Evolutionary conservation across 176 grass and related monocot species (phyloP), one percentile per base, ranked within the genome.

Genomic region (Pontederia paniculata): DNA sequence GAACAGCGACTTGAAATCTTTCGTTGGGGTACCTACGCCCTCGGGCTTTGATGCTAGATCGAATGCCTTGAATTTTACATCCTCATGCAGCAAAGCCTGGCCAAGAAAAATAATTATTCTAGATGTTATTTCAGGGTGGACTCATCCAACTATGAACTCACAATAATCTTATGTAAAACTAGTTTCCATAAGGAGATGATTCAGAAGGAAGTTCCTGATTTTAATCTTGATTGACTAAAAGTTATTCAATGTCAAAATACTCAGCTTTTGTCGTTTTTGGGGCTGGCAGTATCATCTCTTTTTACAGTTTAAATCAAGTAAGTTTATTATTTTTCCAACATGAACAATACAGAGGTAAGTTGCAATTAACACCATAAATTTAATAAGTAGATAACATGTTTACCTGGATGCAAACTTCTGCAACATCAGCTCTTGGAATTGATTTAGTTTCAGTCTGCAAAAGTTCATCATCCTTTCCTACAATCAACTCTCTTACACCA

Each of bases 341-440:
- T 31, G 25, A 31, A 31, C 25, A 31, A 31, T 31, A 2, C 25
- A 31, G 25, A 31, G 25, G 25, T 31, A 8, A 1, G 14, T 9
- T 1, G n/a, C n/a, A 52, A 52, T 52, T 16, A 52, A 52, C 8
- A 52, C 8, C 8, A 9, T 8, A 17, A n/a, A 17, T 17, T 58
- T n/a, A 16, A 2, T 42, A 18, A 17, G 17, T 16, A 58, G 9
- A 21, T 23, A 65, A 9, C 45, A 16, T 16, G 41, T 14, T 48
- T 83, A 95, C 89, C 89, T 88, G 84, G 60, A 95, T 57, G 61
- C 89, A 95, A 50, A 88, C 89, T 88, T 85, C 81, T 55, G 89
- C 89, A 51, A 95, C 89, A 79, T 95, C 89, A 62, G 81, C 84
- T 55, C 89, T 88, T 25, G 84, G 84, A 52, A 95, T 82, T 0